A percentile compares a stretch with the other conserved stretches of the same genome.
Conservation (phyloP, 2,329 filamentous ascomycete species). For the Pestalotiopsis sp. region DNA sequence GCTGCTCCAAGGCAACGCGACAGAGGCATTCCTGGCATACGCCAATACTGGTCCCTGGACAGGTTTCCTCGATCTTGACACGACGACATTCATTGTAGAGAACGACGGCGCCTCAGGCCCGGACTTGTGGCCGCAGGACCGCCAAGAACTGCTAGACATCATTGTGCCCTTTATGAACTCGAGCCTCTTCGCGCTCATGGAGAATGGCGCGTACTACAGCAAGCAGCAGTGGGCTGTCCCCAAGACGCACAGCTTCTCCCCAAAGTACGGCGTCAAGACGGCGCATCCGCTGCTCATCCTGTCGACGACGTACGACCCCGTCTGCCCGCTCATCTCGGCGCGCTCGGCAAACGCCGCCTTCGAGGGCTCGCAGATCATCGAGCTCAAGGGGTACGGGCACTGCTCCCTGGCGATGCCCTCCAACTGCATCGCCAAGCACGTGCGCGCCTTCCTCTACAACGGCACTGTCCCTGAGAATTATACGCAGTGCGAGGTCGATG, state of each 20-base stretch:
- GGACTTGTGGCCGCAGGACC: slow-evolving; percentile 33
- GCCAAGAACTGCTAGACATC: slow-evolving; percentile 32
- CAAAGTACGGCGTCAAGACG: slow-evolving; percentile 34
- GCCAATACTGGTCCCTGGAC: slow-evolving; percentile 16
- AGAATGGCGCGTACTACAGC: slow-evolving; percentile 24
- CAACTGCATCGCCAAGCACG: slow-evolving; percentile 33
- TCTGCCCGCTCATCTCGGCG: slow-evolving; percentile 49
- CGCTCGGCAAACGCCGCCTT: slow-evolving; percentile 34
- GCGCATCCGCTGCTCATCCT: slow-evolving; percentile 54
- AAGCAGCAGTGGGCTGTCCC: slow-evolving; percentile 32
- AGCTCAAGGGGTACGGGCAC: slow-evolving; percentile 43
- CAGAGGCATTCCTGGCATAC: slow-evolving; percentile 36
- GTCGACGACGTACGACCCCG: slow-evolving; percentile 57
- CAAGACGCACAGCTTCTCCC: slow-evolving; percentile 28
- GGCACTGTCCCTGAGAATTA: slow-evolving; percentile 37
- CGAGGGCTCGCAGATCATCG: slow-evolving; percentile 36
- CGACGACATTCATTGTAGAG: slow-evolving; percentile 26
- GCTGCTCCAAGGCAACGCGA: slow-evolving; percentile 40
- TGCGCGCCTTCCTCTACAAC: slow-evolving; percentile 36
- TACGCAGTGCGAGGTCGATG: slow-evolving; percentile 38
- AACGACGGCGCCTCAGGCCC: slow-evolving; percentile 33
- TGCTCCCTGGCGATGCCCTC: slow-evolving; percentile 39
- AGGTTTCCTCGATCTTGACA: slow-evolving; percentile 25
- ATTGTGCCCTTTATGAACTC: slow-evolving; percentile 33
- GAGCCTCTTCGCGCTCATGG: slow-evolving; percentile 29